phyloP scores from a whole-genome alignment of 2,329 filamentous ascomycete species.

The Cordyceps farinosa region DNA sequence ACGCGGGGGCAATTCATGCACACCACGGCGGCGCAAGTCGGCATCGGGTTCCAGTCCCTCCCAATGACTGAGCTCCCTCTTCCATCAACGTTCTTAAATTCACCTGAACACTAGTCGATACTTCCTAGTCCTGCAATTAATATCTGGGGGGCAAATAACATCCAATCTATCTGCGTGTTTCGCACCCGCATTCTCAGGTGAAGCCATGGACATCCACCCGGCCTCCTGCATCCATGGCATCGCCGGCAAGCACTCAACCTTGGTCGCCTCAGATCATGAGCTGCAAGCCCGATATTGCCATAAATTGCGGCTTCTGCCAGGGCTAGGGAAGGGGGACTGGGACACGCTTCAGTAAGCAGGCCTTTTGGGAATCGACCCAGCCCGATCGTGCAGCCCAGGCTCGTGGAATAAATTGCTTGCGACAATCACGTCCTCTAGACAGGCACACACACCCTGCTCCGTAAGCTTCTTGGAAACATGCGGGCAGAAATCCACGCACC shows the following conservation, averaged over 20 bases:
- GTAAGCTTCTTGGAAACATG: no score
- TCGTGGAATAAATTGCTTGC: conserved; percentile 5
- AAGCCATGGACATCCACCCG: not conserved
- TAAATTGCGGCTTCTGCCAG: not conserved
- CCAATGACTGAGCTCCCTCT: not conserved
- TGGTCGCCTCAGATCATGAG: conserved; percentile 5
- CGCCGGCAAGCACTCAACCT: not conserved
- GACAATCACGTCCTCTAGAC: not conserved
- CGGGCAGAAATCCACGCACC: not conserved
- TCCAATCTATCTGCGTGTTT: conserved; percentile 11
- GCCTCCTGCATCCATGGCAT: conserved; percentile 3
- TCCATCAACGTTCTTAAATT: not conserved
- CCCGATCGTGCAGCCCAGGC: conserved; percentile 1
- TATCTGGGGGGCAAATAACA: conserved; percentile 2
- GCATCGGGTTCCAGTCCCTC: not conserved
- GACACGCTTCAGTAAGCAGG: not conserved
- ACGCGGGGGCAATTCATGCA: conserved; percentile 3
- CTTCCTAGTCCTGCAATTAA: not conserved
- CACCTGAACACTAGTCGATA: not conserved
- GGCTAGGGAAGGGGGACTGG: not conserved
- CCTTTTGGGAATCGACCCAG: not conserved
- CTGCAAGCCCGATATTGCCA: not conserved
- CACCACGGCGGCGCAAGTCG: not conserved
- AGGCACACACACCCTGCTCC: not conserved
- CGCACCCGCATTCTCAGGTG: conserved; percentile 1